phyloP scores from a whole-genome alignment of 305 asterid genomes.

The Fraxinus dipetala region DNA sequence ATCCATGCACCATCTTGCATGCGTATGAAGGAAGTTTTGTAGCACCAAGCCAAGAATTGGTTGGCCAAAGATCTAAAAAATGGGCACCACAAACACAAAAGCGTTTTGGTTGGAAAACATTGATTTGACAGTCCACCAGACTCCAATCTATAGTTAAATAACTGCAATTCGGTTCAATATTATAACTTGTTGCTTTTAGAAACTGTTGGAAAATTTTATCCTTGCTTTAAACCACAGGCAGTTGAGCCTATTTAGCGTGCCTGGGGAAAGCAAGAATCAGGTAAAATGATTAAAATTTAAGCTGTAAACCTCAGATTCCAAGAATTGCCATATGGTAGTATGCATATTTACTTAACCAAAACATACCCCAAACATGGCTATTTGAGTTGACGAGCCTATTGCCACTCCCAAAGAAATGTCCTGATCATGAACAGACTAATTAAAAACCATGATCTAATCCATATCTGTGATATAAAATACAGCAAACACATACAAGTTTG shows the following conservation, averaged over 20 bases:
- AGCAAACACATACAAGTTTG: constrained; percentile 57
- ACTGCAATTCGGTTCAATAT: not conserved
- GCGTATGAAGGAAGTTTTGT: not conserved
- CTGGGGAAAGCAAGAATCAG: not conserved
- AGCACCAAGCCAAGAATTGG: not conserved
- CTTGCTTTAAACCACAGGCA: not conserved
- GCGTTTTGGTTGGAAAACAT: not conserved
- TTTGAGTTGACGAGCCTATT: constrained; percentile 82
- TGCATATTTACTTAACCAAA: not conserved
- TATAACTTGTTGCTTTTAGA: not conserved
- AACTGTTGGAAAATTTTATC: not conserved
- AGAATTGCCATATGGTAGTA: not conserved
- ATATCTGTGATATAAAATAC: not conserved
- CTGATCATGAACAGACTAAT: constrained; percentile 35
- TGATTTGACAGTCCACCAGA: not conserved
- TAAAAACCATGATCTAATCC: constrained; percentile 5
- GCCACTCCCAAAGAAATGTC: constrained; percentile 81
- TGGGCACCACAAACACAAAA: not conserved
- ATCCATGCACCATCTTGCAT: not conserved
- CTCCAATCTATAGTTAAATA: not conserved
- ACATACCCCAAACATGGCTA: constrained; percentile 78
- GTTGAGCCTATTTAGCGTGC: not conserved
- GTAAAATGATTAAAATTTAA: not conserved
- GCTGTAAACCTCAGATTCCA: not conserved
- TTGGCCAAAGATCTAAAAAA: not conserved